Conservation (phyloP, 140 eudicot genomes). For the Oenanthe javanica region DNA sequence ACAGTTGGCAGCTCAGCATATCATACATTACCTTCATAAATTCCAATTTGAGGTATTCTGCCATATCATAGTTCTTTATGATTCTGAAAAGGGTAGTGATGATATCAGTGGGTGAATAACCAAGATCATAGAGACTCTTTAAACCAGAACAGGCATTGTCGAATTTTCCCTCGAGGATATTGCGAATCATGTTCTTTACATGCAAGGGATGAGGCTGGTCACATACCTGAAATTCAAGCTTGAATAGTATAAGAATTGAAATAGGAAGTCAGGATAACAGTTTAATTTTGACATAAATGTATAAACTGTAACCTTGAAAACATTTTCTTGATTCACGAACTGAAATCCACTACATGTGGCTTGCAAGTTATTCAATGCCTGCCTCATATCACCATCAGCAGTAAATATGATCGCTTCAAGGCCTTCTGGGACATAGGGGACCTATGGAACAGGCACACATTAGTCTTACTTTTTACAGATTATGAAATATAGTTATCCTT, state of each 20-base stretch:
- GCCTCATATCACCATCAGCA: slow-evolving; percentile 99
- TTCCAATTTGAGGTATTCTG: slow-evolving; percentile 87
- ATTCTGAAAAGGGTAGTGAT: slow-evolving; percentile 94
- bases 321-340: slow-evolving; percentile 92
- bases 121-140: slow-evolving; percentile 88
- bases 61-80: slow-evolving; percentile 95
- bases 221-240: slow-evolving; percentile 59
- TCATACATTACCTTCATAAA: slow-evolving; percentile 75
- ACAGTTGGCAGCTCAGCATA: not conserved
- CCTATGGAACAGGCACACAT: slow-evolving; percentile 33
- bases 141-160: slow-evolving; percentile 93
- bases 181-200: slow-evolving; percentile 91
- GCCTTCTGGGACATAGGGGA: slow-evolving; percentile 84
- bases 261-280: not conserved
- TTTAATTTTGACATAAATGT: not conserved
- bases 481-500: not conserved
- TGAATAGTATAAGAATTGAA: not conserved
- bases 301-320: slow-evolving; percentile 63
- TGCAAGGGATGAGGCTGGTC: slow-evolving; percentile 99
- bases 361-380: slow-evolving; percentile 89
- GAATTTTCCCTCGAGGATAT: slow-evolving; percentile 79
- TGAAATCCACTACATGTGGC: slow-evolving; percentile 95
- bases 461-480: not conserved
- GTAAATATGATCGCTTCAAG: slow-evolving; percentile 92
- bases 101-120: slow-evolving; percentile 98